These are phyloP conservation scores for Ceriops zippeliana DNA, from an alignment of 345 rosid species.

Conservation along the genomic window DNA sequence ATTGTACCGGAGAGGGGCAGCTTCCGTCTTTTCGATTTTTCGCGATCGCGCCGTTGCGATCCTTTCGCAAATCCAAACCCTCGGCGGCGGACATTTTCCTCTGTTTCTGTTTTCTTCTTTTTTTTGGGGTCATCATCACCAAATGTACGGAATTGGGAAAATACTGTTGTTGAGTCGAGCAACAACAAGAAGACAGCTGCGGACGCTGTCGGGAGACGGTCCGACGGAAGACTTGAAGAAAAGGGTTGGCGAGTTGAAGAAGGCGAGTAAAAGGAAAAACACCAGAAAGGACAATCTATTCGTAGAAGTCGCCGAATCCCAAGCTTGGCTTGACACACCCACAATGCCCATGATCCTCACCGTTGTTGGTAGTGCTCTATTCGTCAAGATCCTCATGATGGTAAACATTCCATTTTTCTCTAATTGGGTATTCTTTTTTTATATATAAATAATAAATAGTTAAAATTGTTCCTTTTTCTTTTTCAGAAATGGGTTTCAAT, in stretches of 20 bases:
- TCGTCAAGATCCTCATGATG: conserved; percentile 86
- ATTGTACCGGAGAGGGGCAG: no score
- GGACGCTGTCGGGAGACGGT: conserved; percentile 33
- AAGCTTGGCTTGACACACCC: conserved; percentile 64
- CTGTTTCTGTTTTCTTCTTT: neutral
- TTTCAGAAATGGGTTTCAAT: no score
- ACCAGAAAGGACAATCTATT: conserved; percentile 49
- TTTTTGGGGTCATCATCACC: no score
- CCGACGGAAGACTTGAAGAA: conserved; percentile 60
- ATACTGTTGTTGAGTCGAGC: conserved; percentile 24
- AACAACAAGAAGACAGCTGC: conserved; percentile 29
- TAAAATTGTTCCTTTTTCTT: no score
- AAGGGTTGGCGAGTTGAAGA: conserved; percentile 49
- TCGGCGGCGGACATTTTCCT: neutral
- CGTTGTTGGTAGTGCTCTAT: conserved; percentile 59
- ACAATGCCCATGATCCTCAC: conserved; percentile 71
- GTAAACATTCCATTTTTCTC: conserved; percentile 23
- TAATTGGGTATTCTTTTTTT: neutral
- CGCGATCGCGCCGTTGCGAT: no score
- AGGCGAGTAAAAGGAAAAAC: conserved; percentile 43
- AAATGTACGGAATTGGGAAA: conserved; percentile 41
- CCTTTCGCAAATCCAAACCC: no score
- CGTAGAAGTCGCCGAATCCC: conserved; percentile 78
- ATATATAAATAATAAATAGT: neutral
- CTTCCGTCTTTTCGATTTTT: no score